Base-by-base conservation (phyloP, 2,329 filamentous ascomycete genomes). In the Claviceps spartinae region DNA sequence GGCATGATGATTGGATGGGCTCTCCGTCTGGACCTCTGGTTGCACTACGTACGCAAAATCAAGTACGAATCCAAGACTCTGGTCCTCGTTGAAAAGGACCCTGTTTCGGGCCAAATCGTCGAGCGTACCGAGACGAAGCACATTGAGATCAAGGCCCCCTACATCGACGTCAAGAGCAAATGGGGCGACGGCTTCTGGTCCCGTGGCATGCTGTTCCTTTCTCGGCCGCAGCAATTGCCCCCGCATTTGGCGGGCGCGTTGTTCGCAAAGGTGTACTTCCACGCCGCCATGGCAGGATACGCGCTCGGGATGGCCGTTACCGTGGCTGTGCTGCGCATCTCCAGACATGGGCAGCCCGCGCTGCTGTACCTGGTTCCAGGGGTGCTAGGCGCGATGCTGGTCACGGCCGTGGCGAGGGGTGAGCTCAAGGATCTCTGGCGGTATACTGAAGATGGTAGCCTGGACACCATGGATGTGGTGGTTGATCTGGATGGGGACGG, bases 181-280 rank as follows among this genome's bases (percentile, higher is more conserved):
- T 95, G 89, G 87, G 90, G 87, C 44, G 86, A 95, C 59, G 76
- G 80, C 41, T 83, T 94, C 65, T 96, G 91, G 90, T 83, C 81
- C 7, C 64, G 65, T 7, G 56, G 57, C 4, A 26, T 54, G 36
- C 49, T 67, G 49, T 65, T 63, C 47, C 48, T 67, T 2, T 55
- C 51, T 4, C 52, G 53, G 0, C 53, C 62, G 1, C 55, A 52
- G 34, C 59, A 59, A 30, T 49, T 65, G 1, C 67, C 67, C 0
- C 53, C 58, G 5, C 58, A 62, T 11, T 51, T 70, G 2, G 65
- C 67, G 2, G 74, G 72, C 0, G 66, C 73, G 1, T 63, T 61
- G 0, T 98, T 97, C 60, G 74, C 79, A 2, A 96, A 95, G 68
- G 79, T 83, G 0, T 97, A 96, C 65, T 97, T 98, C 65, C 76